Conservation (phyloP, 441 rosid species). For the Corymbia citriodora region DNA sequence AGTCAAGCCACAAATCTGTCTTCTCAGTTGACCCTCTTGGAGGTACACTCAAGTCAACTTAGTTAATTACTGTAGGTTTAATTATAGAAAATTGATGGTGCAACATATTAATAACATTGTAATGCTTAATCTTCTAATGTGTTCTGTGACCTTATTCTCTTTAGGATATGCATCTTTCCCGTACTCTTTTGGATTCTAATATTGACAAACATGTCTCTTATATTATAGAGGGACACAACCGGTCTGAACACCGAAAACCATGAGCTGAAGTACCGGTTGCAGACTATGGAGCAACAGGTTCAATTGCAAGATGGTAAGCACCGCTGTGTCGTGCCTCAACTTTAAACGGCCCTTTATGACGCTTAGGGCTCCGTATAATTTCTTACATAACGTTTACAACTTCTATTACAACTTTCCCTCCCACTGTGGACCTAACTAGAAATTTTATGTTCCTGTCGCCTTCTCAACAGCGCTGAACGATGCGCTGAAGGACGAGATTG, state of each 20-base stretch:
- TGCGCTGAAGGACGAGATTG: constrained; percentile 91
- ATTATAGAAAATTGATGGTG: background rate
- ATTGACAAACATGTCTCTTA: background rate
- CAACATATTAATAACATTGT: background rate
- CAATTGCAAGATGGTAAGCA: constrained; percentile 2
- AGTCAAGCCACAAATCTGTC: background rate
- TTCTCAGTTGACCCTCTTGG: background rate
- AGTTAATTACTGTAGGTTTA: background rate
- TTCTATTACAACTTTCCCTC: background rate
- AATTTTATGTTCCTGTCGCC: no score
- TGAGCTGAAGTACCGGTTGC: background rate
- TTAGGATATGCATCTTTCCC: background rate
- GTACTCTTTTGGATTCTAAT: background rate
- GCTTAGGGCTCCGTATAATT: background rate
- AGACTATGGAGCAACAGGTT: background rate
- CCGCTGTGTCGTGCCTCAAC: background rate
- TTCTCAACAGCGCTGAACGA: constrained; percentile 32
- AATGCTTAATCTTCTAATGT: background rate
- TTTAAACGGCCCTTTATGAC: background rate
- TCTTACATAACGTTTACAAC: background rate
- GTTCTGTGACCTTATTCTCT: background rate
- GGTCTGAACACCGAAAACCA: background rate
- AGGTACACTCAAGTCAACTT: background rate
- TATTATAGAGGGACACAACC: background rate
- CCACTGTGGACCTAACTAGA: background rate